Evolutionary conservation across 345 rosid species (phyloP).

Genomic region (Gossypium longicalyx): DNA sequence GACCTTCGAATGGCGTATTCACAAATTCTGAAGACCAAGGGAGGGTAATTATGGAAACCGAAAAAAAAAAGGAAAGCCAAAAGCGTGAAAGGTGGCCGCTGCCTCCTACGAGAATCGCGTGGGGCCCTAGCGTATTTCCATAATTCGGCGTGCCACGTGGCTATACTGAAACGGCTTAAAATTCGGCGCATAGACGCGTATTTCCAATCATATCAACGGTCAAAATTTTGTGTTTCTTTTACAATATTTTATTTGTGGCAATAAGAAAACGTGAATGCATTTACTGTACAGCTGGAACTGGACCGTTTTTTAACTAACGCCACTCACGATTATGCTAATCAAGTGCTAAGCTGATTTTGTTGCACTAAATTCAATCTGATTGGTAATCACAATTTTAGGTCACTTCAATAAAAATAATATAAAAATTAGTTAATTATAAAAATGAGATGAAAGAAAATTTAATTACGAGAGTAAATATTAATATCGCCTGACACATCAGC

Average conservation of each 20-base stretch:
- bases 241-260: not conserved
- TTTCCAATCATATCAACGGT: not conserved
- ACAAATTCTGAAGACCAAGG: not conserved
- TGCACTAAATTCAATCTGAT: not conserved
- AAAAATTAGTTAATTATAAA: too few relatives aligned
- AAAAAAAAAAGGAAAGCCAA: not conserved
- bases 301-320: slow-evolving; percentile 9
- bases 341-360: not conserved
- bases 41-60: slow-evolving; percentile 23
- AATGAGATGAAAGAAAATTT: accelerated
- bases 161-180: not conserved
- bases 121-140: slow-evolving; percentile 17
- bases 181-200: slow-evolving; percentile 4
- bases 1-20: slow-evolving; percentile 11
- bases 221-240: not conserved
- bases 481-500: accelerated
- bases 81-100: not conserved
- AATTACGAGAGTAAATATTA: too few relatives aligned
- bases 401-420: too few relatives aligned
- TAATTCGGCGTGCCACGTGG: slow-evolving; percentile 38
- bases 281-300: not conserved
- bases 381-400: not conserved
- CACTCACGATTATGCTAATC: not conserved
- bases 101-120: slow-evolving; percentile 33
- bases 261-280: not conserved